Evolutionary conservation across 2,329 filamentous ascomycete species (phyloP), one percentile per base, ranked within the genome.

Genomic region (Grosmannia serpens): DNA sequence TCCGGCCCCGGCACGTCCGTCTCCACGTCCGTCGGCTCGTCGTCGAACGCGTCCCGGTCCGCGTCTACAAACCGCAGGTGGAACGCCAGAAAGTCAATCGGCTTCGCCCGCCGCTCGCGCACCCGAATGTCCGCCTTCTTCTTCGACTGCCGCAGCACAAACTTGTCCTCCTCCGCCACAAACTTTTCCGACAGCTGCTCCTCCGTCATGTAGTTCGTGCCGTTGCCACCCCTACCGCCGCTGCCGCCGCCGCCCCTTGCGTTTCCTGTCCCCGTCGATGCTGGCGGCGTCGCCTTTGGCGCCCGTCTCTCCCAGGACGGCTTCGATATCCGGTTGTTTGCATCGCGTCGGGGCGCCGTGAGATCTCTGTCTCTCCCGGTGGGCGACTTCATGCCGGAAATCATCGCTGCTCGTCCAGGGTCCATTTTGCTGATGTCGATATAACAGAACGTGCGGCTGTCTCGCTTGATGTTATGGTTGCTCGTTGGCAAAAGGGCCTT

Each of bases 41-140:
- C 91, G 67, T 96, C 91, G 63, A 96, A 89, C 46, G 91, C 74
- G 68, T 95, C 86, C 66, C 87, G 85, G 54, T 91, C 89, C 33
- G 85, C 80, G 69, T 99, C 94, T 64, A 97, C 86, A 62, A 92
- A 89, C 64, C 90, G 86, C 62, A 99, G 75, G 61, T 89, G 95
- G 67, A 97, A 94, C 1, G 91, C 90, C 52, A 99, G 81, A 78
- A 89, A 91, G 74, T 99, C 94, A 67, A 97, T 92, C 11, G 92
- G 88, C 68, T 90, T 91, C 58, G 92, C 91, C 64, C 95, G 84
- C 13, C 88, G 88, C 71, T 95, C 91, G 65, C 91, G 89, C 52
- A 97, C 91, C 47, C 94, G 87, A 65, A 99, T 95, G 64, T 91
- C 89, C 49, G 94, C 92, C 77, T 96, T 97, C 77, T 95, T 97